Evolutionary conservation across 805 yeast species (phyloP), one percentile per base, ranked within the genome.

Genomic region (Phaffomyces thermotolerans): DNA sequence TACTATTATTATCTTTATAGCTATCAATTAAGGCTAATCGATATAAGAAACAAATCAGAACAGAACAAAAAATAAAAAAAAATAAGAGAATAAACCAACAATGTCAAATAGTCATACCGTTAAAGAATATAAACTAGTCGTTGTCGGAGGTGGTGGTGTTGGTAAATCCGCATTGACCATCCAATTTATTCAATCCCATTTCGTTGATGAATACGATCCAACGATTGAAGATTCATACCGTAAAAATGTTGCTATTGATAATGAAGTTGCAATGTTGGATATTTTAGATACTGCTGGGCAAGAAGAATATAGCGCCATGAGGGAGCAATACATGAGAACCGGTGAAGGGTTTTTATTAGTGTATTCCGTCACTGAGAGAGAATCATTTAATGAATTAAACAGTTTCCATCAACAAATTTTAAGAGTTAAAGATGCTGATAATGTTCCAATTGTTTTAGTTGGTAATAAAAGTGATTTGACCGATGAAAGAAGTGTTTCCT

Each of bases 121-220:
- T 44, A 75, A 84, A 64, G 96, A 90, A 65, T 91, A 81, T 63
- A 89, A 95, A 62, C 68, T 93, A 47, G 99, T 93, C 5, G 97
- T 91, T 37, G 96, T 91, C 44, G 99, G 98, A 44, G 97, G 97
- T 34, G 98, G 98, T 60, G 97, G 96, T 67, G 99, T 93, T 44
- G 99, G 99, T 67, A 93, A 93, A 65, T 84, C 95, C 22, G 98
- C 99, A 6, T 70, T 93, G 50, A 93, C 99, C 24, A 93, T 93
- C 52, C 95, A 93, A 65, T 75, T 93, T 58, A 89, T 93, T 43
- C 98, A 91, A 64, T 79, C 89, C 31, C 96, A 90, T 58, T 93
- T 93, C 60, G 95, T 91, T 29, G 96, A 90, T 63, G 99, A 93
- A 63, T 93, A 93, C 59, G 99, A 93, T 66, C 99, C 99, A 9